phyloP scores from a whole-genome alignment of 371 early-diverging fungal species.

The Mortierella polycephala region DNA sequence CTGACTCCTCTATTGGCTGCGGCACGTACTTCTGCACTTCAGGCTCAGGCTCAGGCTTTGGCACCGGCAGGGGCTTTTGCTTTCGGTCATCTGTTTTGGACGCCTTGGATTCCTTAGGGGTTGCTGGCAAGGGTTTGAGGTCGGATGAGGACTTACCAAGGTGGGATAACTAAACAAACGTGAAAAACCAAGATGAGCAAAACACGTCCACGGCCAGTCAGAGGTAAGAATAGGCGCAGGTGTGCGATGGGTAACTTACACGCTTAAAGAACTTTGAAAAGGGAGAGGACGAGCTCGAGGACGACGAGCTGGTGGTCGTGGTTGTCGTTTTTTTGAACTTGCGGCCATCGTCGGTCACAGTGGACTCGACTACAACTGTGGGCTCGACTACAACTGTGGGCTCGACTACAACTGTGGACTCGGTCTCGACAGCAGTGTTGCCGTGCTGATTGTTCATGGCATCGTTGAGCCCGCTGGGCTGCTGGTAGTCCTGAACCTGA shows the following conservation, averaged over 20 bases:
- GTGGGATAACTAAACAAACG: slow-evolving; percentile 4
- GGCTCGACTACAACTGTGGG: slow-evolving; percentile 48
- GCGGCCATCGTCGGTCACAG: slow-evolving; percentile 37
- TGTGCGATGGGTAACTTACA: slow-evolving; percentile 17
- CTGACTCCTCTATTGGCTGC: not conserved
- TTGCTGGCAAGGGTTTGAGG: slow-evolving; percentile 29
- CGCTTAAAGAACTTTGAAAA: slow-evolving; percentile 49
- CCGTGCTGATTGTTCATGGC: slow-evolving; percentile 16
- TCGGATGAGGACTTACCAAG: slow-evolving; percentile 7
- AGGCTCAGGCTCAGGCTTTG: slow-evolving; percentile 10
- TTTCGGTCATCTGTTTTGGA: not conserved
- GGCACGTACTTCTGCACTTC: not conserved
- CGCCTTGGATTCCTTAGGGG: slow-evolving; percentile 8
- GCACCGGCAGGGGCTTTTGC: slow-evolving; percentile 1
- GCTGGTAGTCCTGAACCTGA: slow-evolving; percentile 11
- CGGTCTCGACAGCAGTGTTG: slow-evolving; percentile 13
- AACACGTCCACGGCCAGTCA: not conserved
- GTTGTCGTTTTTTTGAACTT: slow-evolving; percentile 53
- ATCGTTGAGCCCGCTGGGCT: slow-evolving; percentile 19
- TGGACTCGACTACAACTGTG: slow-evolving; percentile 38
- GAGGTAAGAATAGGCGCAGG: not conserved
- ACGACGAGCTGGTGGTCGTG: slow-evolving; percentile 30
- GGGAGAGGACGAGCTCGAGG: slow-evolving; percentile 13
- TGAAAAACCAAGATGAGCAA: not conserved
- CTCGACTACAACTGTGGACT: slow-evolving; percentile 43